Conservation (phyloP, 2,329 filamentous ascomycete species). For the Colletotrichum horii region DNA sequence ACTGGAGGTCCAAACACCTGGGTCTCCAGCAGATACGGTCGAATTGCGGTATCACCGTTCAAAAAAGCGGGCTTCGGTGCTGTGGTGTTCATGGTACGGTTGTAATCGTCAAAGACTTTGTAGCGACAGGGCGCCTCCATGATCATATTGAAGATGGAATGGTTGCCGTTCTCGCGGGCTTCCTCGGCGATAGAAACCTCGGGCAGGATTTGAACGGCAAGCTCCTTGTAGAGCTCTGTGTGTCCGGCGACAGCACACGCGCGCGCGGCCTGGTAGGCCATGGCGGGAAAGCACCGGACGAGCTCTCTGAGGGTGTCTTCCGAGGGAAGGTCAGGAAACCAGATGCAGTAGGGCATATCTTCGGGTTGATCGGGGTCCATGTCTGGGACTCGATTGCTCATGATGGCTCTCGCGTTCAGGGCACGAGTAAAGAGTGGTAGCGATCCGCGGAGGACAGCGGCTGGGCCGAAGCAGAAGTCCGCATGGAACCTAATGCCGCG, state of each 20-base stretch:
- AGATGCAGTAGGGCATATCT: constrained; percentile 45
- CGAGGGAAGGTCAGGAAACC: constrained; percentile 39
- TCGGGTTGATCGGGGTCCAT: constrained; percentile 14
- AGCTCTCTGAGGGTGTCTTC: constrained; percentile 41
- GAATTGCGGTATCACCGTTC: neutral
- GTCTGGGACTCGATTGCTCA: constrained; percentile 38
- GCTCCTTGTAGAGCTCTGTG: constrained; percentile 36
- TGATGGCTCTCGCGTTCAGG: constrained; percentile 37
- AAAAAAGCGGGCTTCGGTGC: neutral
- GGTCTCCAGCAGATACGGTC: neutral
- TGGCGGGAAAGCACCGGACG: constrained; percentile 30
- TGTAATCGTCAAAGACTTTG: constrained; percentile 42
- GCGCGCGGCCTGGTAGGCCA: constrained; percentile 43
- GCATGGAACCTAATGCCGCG: neutral
- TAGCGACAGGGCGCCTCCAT: constrained; percentile 32
- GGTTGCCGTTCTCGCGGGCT: constrained; percentile 28
- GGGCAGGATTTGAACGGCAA: constrained; percentile 35
- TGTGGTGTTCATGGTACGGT: constrained; percentile 20
- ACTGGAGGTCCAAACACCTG: neutral
- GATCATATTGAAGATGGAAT: constrained; percentile 34
- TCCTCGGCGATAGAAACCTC: constrained; percentile 45
- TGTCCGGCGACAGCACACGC: constrained; percentile 45
- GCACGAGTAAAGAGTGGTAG: neutral
- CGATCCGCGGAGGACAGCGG: neutral
- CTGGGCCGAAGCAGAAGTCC: neutral